A percentile compares a stretch with the other conserved stretches of the same genome.
Conservation (phyloP, 75 land plant genomes). For the Gnetum montanum region DNA sequence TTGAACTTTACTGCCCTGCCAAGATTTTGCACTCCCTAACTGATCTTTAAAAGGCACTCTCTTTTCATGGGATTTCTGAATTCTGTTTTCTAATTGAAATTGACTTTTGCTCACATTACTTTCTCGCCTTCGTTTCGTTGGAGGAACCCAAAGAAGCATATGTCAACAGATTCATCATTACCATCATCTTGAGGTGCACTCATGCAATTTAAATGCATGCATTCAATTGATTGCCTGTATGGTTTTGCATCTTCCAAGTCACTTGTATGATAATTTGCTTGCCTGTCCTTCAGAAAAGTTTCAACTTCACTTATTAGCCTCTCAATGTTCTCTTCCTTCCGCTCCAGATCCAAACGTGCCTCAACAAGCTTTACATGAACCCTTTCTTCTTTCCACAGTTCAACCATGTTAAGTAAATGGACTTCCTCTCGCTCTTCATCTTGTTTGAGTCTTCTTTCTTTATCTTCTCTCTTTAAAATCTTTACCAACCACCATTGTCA, state of each 20-base stretch:
- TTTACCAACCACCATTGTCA: constrained; percentile 44
- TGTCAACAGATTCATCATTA: constrained; percentile 35
- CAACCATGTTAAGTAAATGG: constrained; percentile 70
- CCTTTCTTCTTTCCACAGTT: constrained; percentile 87
- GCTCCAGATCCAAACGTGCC: constrained; percentile 29
- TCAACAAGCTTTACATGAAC: constrained; percentile 67
- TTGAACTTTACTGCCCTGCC: constrained; percentile 4
- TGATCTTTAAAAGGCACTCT: constrained; percentile 10
- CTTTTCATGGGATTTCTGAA: background rate
- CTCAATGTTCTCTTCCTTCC: constrained; percentile 39
- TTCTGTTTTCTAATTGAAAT: constrained; percentile 6
- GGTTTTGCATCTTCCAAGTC: background rate
- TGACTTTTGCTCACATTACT: constrained; percentile 7
- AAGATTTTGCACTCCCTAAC: constrained; percentile 12
- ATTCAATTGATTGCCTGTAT: constrained; percentile 47
- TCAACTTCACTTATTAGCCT: constrained; percentile 47
- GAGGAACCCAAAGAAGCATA: constrained; percentile 3
- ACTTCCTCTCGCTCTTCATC: constrained; percentile 19
- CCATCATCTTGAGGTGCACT: constrained; percentile 47
- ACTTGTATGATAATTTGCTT: constrained; percentile 1
- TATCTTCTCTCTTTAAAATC: constrained; percentile 38
- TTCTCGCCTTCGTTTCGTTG: constrained; percentile 9
- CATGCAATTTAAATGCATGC: constrained; percentile 33
- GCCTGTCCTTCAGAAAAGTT: constrained; percentile 37
- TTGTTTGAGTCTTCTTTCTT: constrained; percentile 33